phyloP scores from a whole-genome alignment of 140 eudicot genomes.

The Ambrosia hybrid region DNA sequence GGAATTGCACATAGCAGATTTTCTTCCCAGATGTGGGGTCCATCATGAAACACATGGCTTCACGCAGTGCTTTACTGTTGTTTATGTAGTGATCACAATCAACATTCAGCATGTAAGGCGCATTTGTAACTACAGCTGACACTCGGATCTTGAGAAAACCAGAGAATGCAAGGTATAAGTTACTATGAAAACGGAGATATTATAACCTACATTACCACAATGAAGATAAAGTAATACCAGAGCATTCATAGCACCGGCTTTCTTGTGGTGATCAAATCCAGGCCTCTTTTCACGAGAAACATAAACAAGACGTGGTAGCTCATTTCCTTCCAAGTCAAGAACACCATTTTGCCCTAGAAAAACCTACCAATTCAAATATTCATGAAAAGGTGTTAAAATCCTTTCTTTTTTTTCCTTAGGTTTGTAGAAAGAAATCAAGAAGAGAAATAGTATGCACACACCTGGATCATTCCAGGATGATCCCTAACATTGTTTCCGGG shows the following conservation, averaged over 20 bases:
- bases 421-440: background rate
- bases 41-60: conserved; percentile 99
- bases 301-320: conserved; percentile 87
- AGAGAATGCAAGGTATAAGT: no score
- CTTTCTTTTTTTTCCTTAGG: no score
- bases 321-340: conserved; percentile 84
- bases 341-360: conserved; percentile 88
- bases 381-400: background rate
- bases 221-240: conserved; percentile 46
- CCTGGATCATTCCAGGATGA: conserved; percentile 99
- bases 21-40: conserved; percentile 97
- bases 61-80: conserved; percentile 87
- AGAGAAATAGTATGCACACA: conserved; percentile 8
- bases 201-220: background rate
- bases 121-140: conserved; percentile 92
- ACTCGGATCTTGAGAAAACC: conserved; percentile 60
- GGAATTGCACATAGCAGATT: conserved; percentile 92
- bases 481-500: conserved; percentile 96
- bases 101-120: conserved; percentile 93
- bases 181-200: no score
- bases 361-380: conserved; percentile 43
- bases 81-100: conserved; percentile 99
- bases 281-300: conserved; percentile 99
- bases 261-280: conserved; percentile 96
- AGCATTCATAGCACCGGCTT: conserved; percentile 99